Conservation (phyloP, 345 rosid genomes). For the Arabis alpina region DNA sequence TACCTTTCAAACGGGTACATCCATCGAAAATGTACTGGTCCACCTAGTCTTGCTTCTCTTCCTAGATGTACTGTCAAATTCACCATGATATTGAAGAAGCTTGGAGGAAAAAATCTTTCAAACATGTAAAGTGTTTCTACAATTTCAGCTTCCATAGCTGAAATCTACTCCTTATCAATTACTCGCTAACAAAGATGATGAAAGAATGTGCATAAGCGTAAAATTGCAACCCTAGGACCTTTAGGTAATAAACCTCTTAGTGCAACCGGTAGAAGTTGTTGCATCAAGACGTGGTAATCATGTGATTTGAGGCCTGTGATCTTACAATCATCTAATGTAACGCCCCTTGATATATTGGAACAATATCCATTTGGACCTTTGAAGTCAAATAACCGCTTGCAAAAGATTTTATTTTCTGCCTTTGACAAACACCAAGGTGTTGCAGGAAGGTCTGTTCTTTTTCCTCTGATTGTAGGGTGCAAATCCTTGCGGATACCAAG, state of each 20-base stretch:
- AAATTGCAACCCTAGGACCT: background rate
- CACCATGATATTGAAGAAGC: too few species aligned
- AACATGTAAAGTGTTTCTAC: too few species aligned
- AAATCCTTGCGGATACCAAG: conserved; percentile 1
- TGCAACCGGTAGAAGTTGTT: background rate
- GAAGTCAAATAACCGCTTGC: background rate
- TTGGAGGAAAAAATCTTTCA: too few species aligned
- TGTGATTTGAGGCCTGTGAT: background rate
- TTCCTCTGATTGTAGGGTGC: background rate
- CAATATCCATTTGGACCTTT: too few species aligned
- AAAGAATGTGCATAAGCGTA: background rate
- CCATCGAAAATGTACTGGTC: too few species aligned
- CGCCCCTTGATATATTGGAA: background rate
- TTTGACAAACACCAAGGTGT: background rate
- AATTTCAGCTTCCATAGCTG: background rate
- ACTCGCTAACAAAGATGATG: background rate
- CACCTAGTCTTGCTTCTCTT: too few species aligned
- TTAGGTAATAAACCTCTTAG: background rate
- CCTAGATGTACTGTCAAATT: too few species aligned
- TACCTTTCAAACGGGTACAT: too few species aligned
- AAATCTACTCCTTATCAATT: background rate
- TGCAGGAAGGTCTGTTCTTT: background rate
- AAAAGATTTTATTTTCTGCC: background rate
- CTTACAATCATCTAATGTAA: background rate
- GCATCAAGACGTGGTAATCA: background rate